Evolutionary conservation across 192 early-diverging fungal genomes (phyloP), one percentile per base, ranked within the genome.

Genomic region (Backusella tuberculispora): DNA sequence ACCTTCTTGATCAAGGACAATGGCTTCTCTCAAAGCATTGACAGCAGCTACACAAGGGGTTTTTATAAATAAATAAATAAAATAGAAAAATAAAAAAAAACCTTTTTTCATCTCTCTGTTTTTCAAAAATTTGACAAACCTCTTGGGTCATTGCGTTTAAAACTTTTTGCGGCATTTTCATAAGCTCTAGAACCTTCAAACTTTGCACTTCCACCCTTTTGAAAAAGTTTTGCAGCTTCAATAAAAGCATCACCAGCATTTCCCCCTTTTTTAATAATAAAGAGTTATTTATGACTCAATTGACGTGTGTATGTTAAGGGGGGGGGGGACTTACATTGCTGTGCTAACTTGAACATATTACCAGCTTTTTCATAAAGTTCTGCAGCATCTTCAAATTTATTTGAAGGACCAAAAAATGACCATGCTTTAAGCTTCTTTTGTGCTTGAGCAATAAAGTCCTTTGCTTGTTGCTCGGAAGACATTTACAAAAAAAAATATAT

Each of bases 211-310:
- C 90, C 80, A 17, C 74, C 73, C 72, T 93, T 88, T 41, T 92
- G 78, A 68, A 92, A 91, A 81, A 93, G 87, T 37, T 93, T 86
- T 0, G 95, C 96, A 37, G 97, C 93, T 66, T 91, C 89, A 72
- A 90, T 85, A 83, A 95, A 97, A 0, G 96, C 94, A 73, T 97
- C 96, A 75, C 98, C 98, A 26, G 96, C 94, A 77, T 98, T 96
- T 74, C 90, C 93, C 92, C 91, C 93, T 96, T 72, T 21, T 53
- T 17, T 53, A 56, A 19, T 17, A 13, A 66, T 48, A 66, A 53
- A 43, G 67, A 78, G 10, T 64, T 64, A 48, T n/a, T n/a, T 34
- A 34, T 34, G 29, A 34, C 29, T 34, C 29, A 34, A 34, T 34
- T 34, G 26, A 14, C 14, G 0, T 17, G 17, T 42, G 3, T n/a